Evolutionary conservation across 2,329 filamentous ascomycete species (phyloP).

Genomic region (Hymenoscyphus occultus): DNA sequence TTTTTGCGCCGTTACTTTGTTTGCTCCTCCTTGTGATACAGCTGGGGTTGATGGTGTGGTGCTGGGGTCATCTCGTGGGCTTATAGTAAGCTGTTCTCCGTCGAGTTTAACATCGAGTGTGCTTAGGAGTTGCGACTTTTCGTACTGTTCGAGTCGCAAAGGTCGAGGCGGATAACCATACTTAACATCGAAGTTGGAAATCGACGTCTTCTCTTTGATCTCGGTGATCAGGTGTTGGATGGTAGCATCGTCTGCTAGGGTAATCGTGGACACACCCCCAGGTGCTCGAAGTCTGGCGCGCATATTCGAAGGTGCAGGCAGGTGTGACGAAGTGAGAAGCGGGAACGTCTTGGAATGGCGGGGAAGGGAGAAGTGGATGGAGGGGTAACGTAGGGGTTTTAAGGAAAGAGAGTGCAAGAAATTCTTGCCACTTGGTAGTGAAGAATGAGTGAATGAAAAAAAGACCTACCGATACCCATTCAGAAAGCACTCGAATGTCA

Average conservation of each 20-base stretch:
- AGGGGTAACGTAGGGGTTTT: not conserved
- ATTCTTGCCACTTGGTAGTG: not conserved
- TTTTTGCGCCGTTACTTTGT: slow-evolving; percentile 9
- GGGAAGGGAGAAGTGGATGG: not conserved
- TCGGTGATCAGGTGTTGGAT: slow-evolving; percentile 58
- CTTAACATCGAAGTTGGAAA: slow-evolving; percentile 71
- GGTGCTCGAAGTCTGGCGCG: slow-evolving; percentile 74
- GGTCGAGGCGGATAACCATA: slow-evolving; percentile 78
- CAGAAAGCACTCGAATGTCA: no score
- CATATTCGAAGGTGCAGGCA: slow-evolving; percentile 46
- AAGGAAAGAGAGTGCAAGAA: not conserved
- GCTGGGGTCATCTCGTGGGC: slow-evolving; percentile 22
- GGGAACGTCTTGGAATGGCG: slow-evolving; percentile 3
- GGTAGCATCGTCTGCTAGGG: slow-evolving; percentile 65
- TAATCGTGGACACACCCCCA: slow-evolving; percentile 66
- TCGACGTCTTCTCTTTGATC: slow-evolving; percentile 61
- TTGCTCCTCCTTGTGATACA: slow-evolving; percentile 10
- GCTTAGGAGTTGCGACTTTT: slow-evolving; percentile 44
- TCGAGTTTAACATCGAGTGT: slow-evolving; percentile 61
- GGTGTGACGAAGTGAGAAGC: slow-evolving; percentile 10
- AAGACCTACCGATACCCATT: no score
- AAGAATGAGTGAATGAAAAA: no score
- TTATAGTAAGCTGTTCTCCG: slow-evolving; percentile 66
- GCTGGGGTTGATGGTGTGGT: not conserved
- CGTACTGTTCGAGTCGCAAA: slow-evolving; percentile 56